Evolutionary conservation across 345 rosid species (phyloP), one percentile per base, ranked within the genome.

Genomic region (Ailanthus altissimus): DNA sequence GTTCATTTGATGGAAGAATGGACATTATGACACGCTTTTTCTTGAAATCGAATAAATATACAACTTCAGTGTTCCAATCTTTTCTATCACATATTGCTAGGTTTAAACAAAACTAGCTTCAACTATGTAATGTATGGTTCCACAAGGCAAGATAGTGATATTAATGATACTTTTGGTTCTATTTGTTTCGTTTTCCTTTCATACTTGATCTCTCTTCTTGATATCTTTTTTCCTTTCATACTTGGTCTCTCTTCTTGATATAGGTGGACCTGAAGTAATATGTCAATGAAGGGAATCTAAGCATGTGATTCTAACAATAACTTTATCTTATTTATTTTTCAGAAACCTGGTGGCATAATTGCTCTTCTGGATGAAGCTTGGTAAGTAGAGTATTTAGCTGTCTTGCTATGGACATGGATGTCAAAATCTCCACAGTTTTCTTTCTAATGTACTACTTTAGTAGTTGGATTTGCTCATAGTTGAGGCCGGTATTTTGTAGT

Each of bases 301-400:
- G 8, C 26, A 47, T 0, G 6, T 74, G 47, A 25, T 62, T 46
- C 5, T 49, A 59, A 49, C 68, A 26, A 18, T 47, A 53, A 59
- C 11, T 51, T 23, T 65, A 38, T 77, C 26, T 72, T 63, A 23
- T 75, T 56, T 75, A 20, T 60, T 80, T 80, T 91, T 75, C 94
- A 96, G 99, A 96, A 96, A 89, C 99, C 99, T 5, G 99, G 99
- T 85, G 99, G 99, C 75, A 94, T 96, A 81, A 91, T 96, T 70
- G 97, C 99, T 76, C 99, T 96, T 82, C 86, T 96, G 53, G 99
- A 96, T 86, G 98, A 96, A 87, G 99, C 99, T 82, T 96, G 99
- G 99, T 96, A 84, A 88, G 97, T 81, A 58, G 71, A 50, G 28
- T 53, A 36, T 36, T 51, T 58, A 71, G 47, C 38, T 78, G 11